Evolutionary conservation across 2,329 filamentous ascomycete species (phyloP), one percentile per base, ranked within the genome.

Genomic region (Orbilia oligospora): DNA sequence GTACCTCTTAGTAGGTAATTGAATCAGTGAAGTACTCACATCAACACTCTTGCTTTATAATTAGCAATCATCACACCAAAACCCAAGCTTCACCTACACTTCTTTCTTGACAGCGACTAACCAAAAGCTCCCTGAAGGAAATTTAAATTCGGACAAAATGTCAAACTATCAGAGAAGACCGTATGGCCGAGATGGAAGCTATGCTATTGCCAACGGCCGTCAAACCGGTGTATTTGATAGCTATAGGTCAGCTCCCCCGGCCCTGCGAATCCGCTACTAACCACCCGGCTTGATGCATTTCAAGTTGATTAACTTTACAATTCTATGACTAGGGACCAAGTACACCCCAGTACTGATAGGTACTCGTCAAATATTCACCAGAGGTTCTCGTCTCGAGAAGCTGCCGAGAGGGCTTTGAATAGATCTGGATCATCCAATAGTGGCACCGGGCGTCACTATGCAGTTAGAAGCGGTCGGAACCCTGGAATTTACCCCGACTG

Each of bases 301-400:
- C 38, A 41, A n/a, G 2, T 2, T 10, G 27, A 24, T 9, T 46
- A 12, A 46, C 38, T 10, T 18, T 12, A 9, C 2, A 44, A 49
- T 2, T n/a, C 10, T 9, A n/a, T 5, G 5, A 24, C 5, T n/a
- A 73, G 70, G 20, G 61, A 61, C 33, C 33, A 73, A 48, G 61
- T 67, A 22, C 36, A 66, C 4, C 61, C 70, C 2, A 73, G 61
- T 24, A 67, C 61, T 10, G 24, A 73, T 22, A 20, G 24, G 5
- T 66, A 73, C 20, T 41, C 61, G 14, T 58, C 49, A 10, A 73
- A 73, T 44, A 58, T 67, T 14, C 51, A 66, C 6, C 70, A 73
- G 49, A 67, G 51, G n/a, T 67, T 73, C 16, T 27, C 48, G 4
- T 66, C 70, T 36, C 36, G 55, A 27, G 49, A 46, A 9, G 70